Conservation (phyloP, 345 rosid species). For the Viola odorata region DNA sequence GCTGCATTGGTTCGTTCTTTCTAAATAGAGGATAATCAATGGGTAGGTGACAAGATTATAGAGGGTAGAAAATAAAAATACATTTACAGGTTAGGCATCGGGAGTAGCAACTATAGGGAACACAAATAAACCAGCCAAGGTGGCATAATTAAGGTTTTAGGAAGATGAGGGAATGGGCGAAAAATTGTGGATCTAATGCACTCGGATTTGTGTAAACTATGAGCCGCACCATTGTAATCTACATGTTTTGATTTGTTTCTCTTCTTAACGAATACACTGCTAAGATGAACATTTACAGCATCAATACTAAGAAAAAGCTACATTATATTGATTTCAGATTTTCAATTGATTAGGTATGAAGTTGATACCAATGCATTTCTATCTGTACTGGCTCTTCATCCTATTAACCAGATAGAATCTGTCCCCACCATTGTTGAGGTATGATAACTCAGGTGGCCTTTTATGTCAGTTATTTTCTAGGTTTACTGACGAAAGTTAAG, state of each 20-base stretch:
- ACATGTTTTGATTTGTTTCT: too few relatives aligned
- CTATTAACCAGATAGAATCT: constrained; percentile 59
- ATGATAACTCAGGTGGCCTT: constrained; percentile 8
- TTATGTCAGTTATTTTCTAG: neutral
- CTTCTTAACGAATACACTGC: too few relatives aligned
- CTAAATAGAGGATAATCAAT: neutral
- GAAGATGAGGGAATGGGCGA: too few relatives aligned
- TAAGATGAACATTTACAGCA: neutral
- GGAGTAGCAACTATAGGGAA: neutral
- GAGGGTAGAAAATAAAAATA: neutral
- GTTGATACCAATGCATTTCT: constrained; percentile 88
- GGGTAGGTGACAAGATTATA: neutral
- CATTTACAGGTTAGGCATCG: neutral
- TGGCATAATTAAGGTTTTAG: too few relatives aligned
- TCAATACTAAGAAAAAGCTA: neutral
- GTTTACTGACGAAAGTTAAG: constrained; percentile 8
- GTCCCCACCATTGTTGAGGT: constrained; percentile 97
- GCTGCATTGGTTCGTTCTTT: neutral
- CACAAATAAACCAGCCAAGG: neutral
- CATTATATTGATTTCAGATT: constrained; percentile 26
- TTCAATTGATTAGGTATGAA: constrained; percentile 62
- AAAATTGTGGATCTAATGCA: too few relatives aligned
- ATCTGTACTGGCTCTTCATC: constrained; percentile 92
- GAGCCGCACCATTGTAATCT: too few relatives aligned
- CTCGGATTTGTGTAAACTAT: too few relatives aligned